phyloP scores from a whole-genome alignment of 139 green algal species.

The Mychonastes homosphaera region DNA sequence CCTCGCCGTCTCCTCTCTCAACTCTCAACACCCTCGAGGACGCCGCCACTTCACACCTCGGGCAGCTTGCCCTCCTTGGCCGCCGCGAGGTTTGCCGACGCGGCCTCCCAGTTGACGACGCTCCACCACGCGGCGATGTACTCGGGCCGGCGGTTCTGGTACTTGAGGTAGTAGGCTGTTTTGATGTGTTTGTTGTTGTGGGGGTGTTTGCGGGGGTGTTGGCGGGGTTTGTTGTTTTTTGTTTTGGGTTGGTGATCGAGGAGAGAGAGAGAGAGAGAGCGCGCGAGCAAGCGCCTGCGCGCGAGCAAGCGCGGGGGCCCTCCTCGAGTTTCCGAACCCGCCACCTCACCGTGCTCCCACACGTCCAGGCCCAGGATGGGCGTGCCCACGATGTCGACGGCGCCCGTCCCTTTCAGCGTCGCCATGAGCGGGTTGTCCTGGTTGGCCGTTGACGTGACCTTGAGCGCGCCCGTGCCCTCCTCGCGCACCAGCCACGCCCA shows the following conservation, averaged over 20 bases:
- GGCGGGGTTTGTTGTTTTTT: neutral
- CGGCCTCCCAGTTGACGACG: conserved; percentile 51
- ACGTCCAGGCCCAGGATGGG: conserved; percentile 64
- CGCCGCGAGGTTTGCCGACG: conserved; percentile 16
- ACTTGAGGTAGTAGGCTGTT: conserved; percentile 64
- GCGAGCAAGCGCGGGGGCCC: neutral
- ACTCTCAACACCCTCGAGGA: too few species aligned
- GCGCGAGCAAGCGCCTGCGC: neutral
- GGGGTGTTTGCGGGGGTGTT: neutral
- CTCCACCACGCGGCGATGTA: conserved; percentile 73
- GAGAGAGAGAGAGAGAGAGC: neutral
- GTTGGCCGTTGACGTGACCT: conserved; percentile 63
- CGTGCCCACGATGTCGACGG: too few species aligned
- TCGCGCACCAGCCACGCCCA: conserved; percentile 72
- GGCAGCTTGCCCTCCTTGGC: conserved; percentile 9
- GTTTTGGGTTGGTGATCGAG: neutral
- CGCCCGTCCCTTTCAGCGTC: too few species aligned
- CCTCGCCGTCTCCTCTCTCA: too few species aligned
- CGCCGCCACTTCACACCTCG: neutral
- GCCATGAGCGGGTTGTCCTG: conserved; percentile 65
- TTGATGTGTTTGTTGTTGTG: neutral
- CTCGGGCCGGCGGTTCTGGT: conserved; percentile 63
- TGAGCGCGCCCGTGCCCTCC: conserved; percentile 51
- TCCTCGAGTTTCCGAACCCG: conserved; percentile 4
- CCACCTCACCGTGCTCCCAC: conserved; percentile 22